These are phyloP conservation scores for Geoglossum glabrum DNA, from an alignment of 495 filamentous ascomycete genomes.

Conservation along the genomic window DNA sequence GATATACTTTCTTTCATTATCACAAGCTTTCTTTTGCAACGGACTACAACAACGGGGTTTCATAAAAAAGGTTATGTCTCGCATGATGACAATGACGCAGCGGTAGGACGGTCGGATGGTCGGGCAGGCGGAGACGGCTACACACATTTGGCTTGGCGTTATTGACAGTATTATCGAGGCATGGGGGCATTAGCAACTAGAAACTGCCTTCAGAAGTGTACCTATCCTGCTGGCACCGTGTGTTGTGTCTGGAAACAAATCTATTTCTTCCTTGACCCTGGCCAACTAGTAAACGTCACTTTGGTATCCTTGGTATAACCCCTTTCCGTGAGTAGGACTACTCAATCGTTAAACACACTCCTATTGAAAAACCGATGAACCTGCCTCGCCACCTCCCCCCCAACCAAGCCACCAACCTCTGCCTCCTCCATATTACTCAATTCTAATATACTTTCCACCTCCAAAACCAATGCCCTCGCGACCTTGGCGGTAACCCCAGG, in stretches of 20 bases:
- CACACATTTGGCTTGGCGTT: not conserved
- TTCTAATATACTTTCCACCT: conserved; percentile 58
- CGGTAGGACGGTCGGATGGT: not conserved
- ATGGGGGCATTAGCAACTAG: not conserved
- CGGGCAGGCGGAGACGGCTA: not conserved
- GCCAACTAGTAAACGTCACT: not conserved
- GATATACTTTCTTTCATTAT: not conserved
- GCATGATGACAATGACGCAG: not conserved
- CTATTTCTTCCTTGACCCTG: not conserved
- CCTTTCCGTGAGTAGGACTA: not conserved
- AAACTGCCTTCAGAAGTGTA: not conserved
- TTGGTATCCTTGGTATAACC: not conserved
- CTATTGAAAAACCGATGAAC: conserved; percentile 70
- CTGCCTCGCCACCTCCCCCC: conserved; percentile 58
- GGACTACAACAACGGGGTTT: not conserved
- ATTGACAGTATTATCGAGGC: not conserved
- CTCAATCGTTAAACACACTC: conserved; percentile 42
- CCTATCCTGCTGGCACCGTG: not conserved
- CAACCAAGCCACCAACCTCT: conserved; percentile 52
- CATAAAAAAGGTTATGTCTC: not conserved
- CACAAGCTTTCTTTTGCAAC: not conserved
- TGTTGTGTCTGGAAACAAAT: not conserved
- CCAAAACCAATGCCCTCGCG: conserved; percentile 43
- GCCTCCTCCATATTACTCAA: conserved; percentile 70
- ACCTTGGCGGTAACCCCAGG: conserved; percentile 74